Evolutionary conservation across 345 rosid genomes (phyloP), one percentile per base, ranked within the genome.

Genomic region (Syzygium aromaticum): DNA sequence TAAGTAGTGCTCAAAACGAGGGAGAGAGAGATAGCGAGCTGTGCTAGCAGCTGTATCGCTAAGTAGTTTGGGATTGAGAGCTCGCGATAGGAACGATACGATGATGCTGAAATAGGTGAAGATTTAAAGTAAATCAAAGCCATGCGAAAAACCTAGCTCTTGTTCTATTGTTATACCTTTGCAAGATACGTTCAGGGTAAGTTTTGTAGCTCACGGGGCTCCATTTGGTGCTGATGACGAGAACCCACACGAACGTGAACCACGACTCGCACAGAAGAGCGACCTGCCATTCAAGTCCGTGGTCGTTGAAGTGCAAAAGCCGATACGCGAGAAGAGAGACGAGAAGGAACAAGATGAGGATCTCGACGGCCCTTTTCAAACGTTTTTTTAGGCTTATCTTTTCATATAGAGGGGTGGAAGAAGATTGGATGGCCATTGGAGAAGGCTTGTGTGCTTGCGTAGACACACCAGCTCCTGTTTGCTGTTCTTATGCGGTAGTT

Each of bases 231-330:
- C 13, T 88, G 53, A 92, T 54, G 28, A 86, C 40, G 89, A 95
- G 87, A 54, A 91, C 8, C 97, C 96, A 96, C 22, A 84, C 1
- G 89, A 93, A 91, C 23, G 94, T 82, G 90, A 96, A 95, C 77
- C 86, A 92, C 14, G 92, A 88, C 91, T 96, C 97, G 85, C 98
- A 96, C 1, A 91, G 54, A 78, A 95, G 88, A 53, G 96, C 96
- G 27, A 95, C 91, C 61, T 91, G 33, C 99, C 96, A 95, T 17
- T 88, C 87, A 57, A 86, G 77, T 23, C 94, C 95, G 78, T 91
- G 92, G 56, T 80, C 64, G 5, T 67, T 77, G 51, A 90, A 87
- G 30, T 87, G 38, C 11, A 84, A 7, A 56, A 92, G 52, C 52
- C 95, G 94, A 73, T 92, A 89, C 53, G 63, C 9, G 28, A 92